Conservation (phyloP, 2,329 filamentous ascomycete genomes). For the Chaetomiaceae sp. region DNA sequence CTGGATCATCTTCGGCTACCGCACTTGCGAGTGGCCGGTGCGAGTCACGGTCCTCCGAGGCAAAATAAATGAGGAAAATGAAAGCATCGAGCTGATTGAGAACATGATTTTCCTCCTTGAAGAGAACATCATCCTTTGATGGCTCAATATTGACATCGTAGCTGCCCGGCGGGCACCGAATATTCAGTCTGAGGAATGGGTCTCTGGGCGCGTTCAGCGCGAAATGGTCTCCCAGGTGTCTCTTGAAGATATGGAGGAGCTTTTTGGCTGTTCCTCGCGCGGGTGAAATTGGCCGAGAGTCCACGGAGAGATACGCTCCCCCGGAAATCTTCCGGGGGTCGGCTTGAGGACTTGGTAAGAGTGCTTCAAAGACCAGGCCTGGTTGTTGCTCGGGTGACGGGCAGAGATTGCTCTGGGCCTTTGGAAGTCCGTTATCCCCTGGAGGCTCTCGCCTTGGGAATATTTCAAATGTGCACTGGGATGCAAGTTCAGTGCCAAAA, state of each 20-base stretch:
- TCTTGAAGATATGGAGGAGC: slow-evolving; percentile 50
- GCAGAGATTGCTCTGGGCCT: no score
- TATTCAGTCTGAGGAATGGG: slow-evolving; percentile 60
- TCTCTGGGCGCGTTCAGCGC: slow-evolving; percentile 37
- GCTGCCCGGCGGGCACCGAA: slow-evolving; percentile 55
- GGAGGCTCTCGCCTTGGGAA: slow-evolving; percentile 15
- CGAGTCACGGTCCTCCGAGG: not conserved
- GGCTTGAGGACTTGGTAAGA: slow-evolving; percentile 52
- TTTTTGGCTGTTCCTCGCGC: slow-evolving; percentile 56
- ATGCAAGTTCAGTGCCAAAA: slow-evolving; percentile 53
- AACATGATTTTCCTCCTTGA: slow-evolving; percentile 49
- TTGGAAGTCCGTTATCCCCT: not conserved
- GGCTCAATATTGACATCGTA: slow-evolving; percentile 73
- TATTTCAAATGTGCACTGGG: slow-evolving; percentile 47
- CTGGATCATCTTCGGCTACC: not conserved
- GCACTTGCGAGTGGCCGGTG: not conserved
- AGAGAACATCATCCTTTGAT: slow-evolving; percentile 67
- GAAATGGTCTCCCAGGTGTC: slow-evolving; percentile 37
- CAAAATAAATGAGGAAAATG: slow-evolving; percentile 39
- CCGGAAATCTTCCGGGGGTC: slow-evolving; percentile 41
- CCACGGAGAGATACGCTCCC: slow-evolving; percentile 63
- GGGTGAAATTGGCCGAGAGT: slow-evolving; percentile 59
- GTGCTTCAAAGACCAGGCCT: slow-evolving; percentile 50
- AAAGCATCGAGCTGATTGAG: slow-evolving; percentile 45
- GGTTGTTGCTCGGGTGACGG: not conserved